Conservation (phyloP, 352 stramenopile species). For the Discostella stelligera region DNA sequence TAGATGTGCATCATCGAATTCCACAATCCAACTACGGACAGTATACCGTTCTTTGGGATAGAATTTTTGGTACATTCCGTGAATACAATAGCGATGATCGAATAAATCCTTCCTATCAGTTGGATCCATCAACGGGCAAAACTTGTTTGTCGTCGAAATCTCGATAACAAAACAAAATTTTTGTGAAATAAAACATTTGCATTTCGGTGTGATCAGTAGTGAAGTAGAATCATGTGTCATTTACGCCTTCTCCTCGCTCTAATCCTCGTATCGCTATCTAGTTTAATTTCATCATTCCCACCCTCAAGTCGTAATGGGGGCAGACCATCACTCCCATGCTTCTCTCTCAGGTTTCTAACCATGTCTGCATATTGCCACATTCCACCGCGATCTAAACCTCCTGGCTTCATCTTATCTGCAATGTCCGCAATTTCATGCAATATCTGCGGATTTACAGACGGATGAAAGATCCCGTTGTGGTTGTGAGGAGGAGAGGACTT, state of each 20-base stretch:
- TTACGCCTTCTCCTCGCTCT: conserved; percentile 13
- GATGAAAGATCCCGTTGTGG: conserved; percentile 23
- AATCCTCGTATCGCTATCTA: background rate
- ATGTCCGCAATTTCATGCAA: conserved; percentile 33
- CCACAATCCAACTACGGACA: conserved; percentile 87
- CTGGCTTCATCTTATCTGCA: conserved; percentile 39
- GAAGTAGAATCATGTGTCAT: conserved; percentile 5
- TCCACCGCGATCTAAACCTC: conserved; percentile 35
- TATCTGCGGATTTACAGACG: conserved; percentile 34
- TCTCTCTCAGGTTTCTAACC: conserved; percentile 22
- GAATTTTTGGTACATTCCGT: conserved; percentile 79
- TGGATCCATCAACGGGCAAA: conserved; percentile 67
- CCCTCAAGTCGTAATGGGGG: conserved; percentile 23
- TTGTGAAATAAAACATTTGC: background rate
- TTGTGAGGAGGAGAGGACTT: conserved; percentile 4
- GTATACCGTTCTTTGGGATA: conserved; percentile 88
- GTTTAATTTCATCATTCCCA: background rate
- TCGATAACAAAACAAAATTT: background rate
- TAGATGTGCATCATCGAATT: conserved; percentile 85
- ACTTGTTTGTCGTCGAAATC: conserved; percentile 14
- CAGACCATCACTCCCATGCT: conserved; percentile 6
- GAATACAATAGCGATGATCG: conserved; percentile 74
- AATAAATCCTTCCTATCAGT: conserved; percentile 69
- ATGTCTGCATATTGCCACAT: conserved; percentile 50
- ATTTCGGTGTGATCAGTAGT: background rate